A percentile compares a stretch with the other conserved stretches of the same genome.
Conservation (phyloP, 176 grass and related monocot genomes). For the Rhynchospora breviuscula region DNA sequence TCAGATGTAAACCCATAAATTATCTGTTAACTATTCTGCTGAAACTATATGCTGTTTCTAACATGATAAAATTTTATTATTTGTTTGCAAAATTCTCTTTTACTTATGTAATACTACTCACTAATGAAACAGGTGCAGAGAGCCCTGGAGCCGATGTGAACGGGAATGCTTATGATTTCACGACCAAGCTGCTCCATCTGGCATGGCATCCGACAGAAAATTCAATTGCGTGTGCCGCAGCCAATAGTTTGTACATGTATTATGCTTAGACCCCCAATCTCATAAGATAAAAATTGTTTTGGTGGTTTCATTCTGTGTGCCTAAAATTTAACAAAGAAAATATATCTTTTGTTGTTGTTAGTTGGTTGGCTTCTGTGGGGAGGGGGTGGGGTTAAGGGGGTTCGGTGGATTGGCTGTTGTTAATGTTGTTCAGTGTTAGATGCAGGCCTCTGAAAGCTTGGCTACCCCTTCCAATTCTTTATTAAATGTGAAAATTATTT, state of each 20-base stretch:
- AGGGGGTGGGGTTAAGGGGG: not conserved
- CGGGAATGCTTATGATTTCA: constrained; percentile 58
- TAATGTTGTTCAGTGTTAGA: constrained; percentile 15
- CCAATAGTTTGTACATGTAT: constrained; percentile 97
- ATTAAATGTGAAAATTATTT: constrained; percentile 53
- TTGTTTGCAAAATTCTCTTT: constrained; percentile 7
- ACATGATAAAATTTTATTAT: not conserved
- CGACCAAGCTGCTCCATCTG: constrained; percentile 80
- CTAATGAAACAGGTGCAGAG: constrained; percentile 52
- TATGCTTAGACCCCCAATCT: constrained; percentile 45
- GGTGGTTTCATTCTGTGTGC: not conserved
- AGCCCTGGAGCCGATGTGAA: constrained; percentile 44
- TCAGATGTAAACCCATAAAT: too few species aligned
- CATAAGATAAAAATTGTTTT: constrained; percentile 6
- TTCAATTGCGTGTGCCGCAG: constrained; percentile 79
- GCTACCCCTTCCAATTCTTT: constrained; percentile 41
- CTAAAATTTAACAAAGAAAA: constrained; percentile 9
- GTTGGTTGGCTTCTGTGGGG: not conserved
- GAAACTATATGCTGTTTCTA: not conserved
- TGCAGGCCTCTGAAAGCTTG: not conserved
- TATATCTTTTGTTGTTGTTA: constrained; percentile 6
- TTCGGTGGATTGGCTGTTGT: not conserved
- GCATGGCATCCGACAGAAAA: constrained; percentile 94
- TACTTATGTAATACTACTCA: not conserved
- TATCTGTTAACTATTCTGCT: too few species aligned